A percentile compares a stretch with the other conserved stretches of the same genome.
Conservation (phyloP, 2,329 filamentous ascomycete species). For the Cercospora citrullina region DNA sequence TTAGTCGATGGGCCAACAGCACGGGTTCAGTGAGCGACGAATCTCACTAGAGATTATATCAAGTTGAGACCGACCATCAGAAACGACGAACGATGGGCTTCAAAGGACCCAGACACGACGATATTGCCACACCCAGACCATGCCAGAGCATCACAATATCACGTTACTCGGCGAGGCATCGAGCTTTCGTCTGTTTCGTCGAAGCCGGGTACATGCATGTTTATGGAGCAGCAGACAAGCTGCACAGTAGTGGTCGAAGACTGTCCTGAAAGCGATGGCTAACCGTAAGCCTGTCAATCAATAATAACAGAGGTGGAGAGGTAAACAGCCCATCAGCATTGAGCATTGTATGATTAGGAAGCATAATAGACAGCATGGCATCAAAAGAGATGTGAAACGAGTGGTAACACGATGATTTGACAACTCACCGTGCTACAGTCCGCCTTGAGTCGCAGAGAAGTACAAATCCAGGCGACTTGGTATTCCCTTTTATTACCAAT, state of each 20-base stretch:
- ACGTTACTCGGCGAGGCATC: neutral
- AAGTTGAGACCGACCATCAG: neutral
- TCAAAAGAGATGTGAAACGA: neutral
- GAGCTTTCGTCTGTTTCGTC: neutral
- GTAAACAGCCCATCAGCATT: neutral
- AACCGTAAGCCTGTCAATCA: neutral
- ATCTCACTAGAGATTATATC: neutral
- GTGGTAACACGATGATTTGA: constrained; percentile 3
- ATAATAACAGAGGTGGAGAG: neutral
- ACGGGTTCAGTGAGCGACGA: neutral
- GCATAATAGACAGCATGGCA: neutral
- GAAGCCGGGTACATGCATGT: neutral
- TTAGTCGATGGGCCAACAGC: neutral
- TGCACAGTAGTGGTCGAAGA: neutral
- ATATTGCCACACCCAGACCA: neutral
- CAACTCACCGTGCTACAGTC: constrained; percentile 6
- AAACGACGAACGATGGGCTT: neutral
- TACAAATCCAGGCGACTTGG: neutral
- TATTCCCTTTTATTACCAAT: neutral
- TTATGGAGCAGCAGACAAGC: neutral
- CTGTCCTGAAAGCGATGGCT: neutral
- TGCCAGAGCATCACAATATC: neutral
- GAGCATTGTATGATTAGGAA: neutral
- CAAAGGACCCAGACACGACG: neutral
- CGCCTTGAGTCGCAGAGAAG: neutral